Conservation (phyloP, 768 basidiomycete genomes). For the Amyloporia xantha region DNA sequence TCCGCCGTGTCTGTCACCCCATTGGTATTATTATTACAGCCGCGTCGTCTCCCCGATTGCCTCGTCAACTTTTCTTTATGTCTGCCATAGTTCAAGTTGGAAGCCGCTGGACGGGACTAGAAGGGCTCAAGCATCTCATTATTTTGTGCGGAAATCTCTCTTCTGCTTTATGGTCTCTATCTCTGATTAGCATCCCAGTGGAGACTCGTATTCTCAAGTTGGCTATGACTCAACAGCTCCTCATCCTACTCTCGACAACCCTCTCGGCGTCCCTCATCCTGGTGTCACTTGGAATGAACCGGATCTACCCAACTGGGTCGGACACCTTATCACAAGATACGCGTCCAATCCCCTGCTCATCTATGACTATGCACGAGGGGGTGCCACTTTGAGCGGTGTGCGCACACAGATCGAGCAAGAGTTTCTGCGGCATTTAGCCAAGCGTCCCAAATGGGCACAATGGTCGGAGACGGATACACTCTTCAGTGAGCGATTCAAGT, state of each 20-base stretch:
- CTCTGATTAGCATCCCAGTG: no score
- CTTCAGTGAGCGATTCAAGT: slow-evolving; percentile 16
- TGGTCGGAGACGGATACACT: slow-evolving; percentile 20
- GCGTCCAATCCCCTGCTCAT: slow-evolving; percentile 31
- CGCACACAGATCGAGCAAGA: slow-evolving; percentile 30
- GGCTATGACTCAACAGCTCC: no score
- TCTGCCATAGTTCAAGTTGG: no score
- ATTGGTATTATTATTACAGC: no score
- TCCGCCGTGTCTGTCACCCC: no score
- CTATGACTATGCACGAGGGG: slow-evolving; percentile 53
- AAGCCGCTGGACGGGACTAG: no score
- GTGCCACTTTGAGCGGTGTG: slow-evolving; percentile 39
- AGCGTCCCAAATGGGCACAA: slow-evolving; percentile 20
- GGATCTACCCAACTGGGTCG: slow-evolving; percentile 54
- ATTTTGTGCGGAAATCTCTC: no score
- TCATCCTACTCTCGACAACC: slow-evolving; percentile 34
- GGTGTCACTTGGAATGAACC: slow-evolving; percentile 42
- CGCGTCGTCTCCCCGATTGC: no score
- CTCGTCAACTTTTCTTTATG: no score
- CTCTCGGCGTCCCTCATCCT: slow-evolving; percentile 45
- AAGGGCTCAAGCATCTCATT: no score
- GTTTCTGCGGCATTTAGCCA: slow-evolving; percentile 31
- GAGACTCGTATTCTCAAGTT: no score
- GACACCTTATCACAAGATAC: slow-evolving; percentile 41
- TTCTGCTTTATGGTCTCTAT: no score